Evolutionary conservation across 805 yeast species (phyloP), one percentile per base, ranked within the genome.

Genomic region (Torulaspora franciscae): DNA sequence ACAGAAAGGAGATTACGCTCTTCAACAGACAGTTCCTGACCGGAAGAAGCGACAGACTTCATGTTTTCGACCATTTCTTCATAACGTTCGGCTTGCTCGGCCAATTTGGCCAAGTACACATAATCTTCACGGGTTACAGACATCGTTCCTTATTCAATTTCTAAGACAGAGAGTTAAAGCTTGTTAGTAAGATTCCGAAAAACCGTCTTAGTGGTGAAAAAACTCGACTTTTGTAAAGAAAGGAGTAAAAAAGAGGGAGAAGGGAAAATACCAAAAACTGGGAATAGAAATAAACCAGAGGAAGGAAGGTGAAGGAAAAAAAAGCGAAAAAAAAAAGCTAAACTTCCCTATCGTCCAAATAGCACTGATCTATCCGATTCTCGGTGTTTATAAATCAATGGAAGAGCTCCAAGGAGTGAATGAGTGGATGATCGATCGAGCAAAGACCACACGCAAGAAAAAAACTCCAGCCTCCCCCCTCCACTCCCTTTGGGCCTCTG

Each of bases 11-110:
- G 77, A 74, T 93, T 93, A 72, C 99, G 90, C 76, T 93, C 99
- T 75, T 93, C 99, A 57, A 93, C 96, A 41, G 95, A 84, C 58
- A 93, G 76, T 70, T 91, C 98, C 72, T 86, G 90, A 52, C 96
- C 96, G 35, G 95, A 80, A 34, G 95, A 84, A 59, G 97, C 98
- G 64, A 93, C 98, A 43, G 87, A 84, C 72, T 91, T 90, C 97
- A 91, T 91, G 76, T 87, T 88, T 71, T 88, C 96, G 61, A 91
- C 98, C 97, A 87, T 89, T 76, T 91, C 98, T 76, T 93, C 98
- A 70, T 90, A 93, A 74, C 98, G 95, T 76, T 93, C 99, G 65
- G 98, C 97, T 77, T 91, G 97, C 75, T 91, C 98, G 65, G 97
- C 96, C 69, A 93, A 83, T 69, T 93, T 91, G 71, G 98, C 98